phyloP scores from a whole-genome alignment of 179 eudicot species.

The Carnegiea gigantea region DNA sequence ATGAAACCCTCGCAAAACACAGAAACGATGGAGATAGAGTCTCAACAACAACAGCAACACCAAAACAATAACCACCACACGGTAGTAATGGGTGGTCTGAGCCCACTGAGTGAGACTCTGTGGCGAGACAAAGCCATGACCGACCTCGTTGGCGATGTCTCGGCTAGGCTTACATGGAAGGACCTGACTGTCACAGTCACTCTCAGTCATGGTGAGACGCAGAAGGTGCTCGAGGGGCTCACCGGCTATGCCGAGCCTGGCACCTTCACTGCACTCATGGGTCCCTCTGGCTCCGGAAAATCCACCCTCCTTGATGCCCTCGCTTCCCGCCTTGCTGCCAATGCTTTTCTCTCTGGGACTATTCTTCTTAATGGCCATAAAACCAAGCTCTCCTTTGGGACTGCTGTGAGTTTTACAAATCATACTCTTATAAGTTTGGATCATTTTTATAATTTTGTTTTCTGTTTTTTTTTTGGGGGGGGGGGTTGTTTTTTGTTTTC shows the following conservation, averaged over 20 bases:
- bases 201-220: conserved; percentile 71
- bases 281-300: conserved; percentile 97
- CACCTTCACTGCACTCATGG: conserved; percentile 86
- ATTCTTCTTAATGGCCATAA: conserved; percentile 87
- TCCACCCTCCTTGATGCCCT: conserved; percentile 91
- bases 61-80: too few species aligned
- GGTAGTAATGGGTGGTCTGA: conserved; percentile 50
- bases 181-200: conserved; percentile 87
- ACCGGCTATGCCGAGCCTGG: conserved; percentile 96
- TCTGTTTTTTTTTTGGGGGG: neutral
- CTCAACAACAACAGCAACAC: conserved; percentile 12
- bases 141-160: conserved; percentile 69
- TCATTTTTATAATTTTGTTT: neutral
- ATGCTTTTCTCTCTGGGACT: conserved; percentile 79
- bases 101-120: conserved; percentile 83
- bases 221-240: conserved; percentile 70
- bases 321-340: conserved; percentile 79
- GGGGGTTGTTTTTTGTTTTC: neutral
- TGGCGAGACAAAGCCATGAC: conserved; percentile 64
- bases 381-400: conserved; percentile 84
- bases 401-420: conserved; percentile 56
- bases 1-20: conserved; percentile 2
- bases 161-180: conserved; percentile 88
- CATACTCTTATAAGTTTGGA: too few species aligned
- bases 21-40: conserved; percentile 53